phyloP scores from a whole-genome alignment of 2,329 filamentous ascomycete genomes.

The Colletotrichum shisoi region DNA sequence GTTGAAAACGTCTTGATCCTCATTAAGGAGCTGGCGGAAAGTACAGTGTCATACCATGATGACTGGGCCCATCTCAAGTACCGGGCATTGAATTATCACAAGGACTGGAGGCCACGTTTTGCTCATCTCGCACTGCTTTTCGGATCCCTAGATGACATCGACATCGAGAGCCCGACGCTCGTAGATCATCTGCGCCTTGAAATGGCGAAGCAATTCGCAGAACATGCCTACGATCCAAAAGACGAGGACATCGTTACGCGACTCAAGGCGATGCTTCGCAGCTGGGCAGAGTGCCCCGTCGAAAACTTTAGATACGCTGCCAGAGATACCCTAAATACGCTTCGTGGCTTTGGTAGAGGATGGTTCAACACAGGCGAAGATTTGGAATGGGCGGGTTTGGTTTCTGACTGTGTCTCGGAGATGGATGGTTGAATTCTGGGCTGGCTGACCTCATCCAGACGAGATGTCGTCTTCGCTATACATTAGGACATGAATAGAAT shows the following conservation, averaged over 20 bases:
- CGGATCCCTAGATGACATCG: neutral
- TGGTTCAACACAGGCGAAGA: neutral
- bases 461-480: neutral
- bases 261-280: slow-evolving; percentile 19
- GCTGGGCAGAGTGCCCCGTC: slow-evolving; percentile 7
- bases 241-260: neutral
- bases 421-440: too few species aligned
- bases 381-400: neutral
- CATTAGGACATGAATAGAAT: neutral
- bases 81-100: neutral
- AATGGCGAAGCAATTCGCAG: slow-evolving; percentile 1
- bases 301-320: slow-evolving; percentile 10
- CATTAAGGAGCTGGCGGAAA: slow-evolving; percentile 1
- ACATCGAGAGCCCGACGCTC: neutral
- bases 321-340: neutral
- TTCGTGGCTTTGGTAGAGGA: neutral
- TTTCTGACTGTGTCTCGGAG: neutral
- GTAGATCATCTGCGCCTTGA: slow-evolving; percentile 16
- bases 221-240: neutral
- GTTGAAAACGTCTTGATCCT: neutral
- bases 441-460: too few species aligned
- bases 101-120: neutral
- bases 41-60: slow-evolving; percentile 4
- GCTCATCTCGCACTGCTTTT: neutral
- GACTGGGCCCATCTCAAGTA: slow-evolving; percentile 17